Base-by-base conservation (phyloP, 257 asterid species). In the Coffea eugenioides region DNA sequence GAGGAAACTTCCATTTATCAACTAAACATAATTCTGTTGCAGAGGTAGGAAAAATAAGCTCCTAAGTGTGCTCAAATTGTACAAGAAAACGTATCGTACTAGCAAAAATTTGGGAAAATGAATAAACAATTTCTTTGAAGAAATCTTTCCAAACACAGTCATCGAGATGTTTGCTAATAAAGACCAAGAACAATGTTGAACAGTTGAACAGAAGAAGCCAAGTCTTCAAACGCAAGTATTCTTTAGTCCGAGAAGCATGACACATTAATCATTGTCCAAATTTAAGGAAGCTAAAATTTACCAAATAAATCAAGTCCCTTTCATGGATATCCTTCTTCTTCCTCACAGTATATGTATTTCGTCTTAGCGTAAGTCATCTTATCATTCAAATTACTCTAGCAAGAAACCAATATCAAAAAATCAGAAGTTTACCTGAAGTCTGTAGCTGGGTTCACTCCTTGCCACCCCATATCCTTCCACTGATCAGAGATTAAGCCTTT, bases 391-490 rank as follows among this genome's bases (percentile, higher is more conserved):
- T 2, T 3, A 64, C 13, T n/a, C 34, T 14, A 48, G 54, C 21
- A 65, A 45, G 39, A 65, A 62, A 48, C 71, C 10, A 68, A 11
- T 12, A 13, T 66, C 46, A 64, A 31, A 76, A 39, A 77, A 77
- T 52, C 4, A 61, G 45, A 80, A 72, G 6, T 67, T 81, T 59
- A 95, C 99, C 99, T 92, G 88, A 95, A 95, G 86, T 93, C 98
- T 6, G 99, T 95, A 3, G 98, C 89, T 14, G 99, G 99, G 77
- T 95, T 92, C 54, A 92, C 73, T 78, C 99, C 99, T 88, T 95
- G 98, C 99, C 99, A 95, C 59, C 99, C 98, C 99, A 93, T 95
- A 64, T 93, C 99, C 82, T 95, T 95, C 99, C 99, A 95, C 82
- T 93, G 98, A 82, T 95, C 97, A 13, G 99, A 93, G 82, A 93